These are phyloP conservation scores for Tardiomyces depauwii DNA, from an alignment of 1,139 yeast species.

Conservation along the genomic window DNA sequence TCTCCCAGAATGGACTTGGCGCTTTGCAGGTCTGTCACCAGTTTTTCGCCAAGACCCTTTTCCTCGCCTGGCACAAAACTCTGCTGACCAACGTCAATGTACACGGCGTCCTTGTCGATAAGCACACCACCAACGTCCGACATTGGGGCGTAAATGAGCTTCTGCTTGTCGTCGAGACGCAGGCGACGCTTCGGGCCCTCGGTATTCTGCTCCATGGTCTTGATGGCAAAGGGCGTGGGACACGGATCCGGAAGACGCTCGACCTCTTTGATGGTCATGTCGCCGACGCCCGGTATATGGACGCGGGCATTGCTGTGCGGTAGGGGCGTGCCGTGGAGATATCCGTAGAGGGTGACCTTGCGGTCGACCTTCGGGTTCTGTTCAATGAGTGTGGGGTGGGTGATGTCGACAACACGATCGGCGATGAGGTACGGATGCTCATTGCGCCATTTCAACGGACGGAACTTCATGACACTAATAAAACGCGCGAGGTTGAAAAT, in stretches of 20 bases:
- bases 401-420: slow-evolving; percentile 89
- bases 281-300: slow-evolving; percentile 96
- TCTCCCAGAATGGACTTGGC: slow-evolving; percentile 53
- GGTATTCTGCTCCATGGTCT: slow-evolving; percentile 62
- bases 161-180: slow-evolving; percentile 87
- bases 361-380: slow-evolving; percentile 77
- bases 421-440: slow-evolving; percentile 93
- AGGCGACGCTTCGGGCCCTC: slow-evolving; percentile 68
- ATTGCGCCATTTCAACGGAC: slow-evolving; percentile 97
- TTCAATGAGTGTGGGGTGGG: slow-evolving; percentile 79
- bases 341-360: slow-evolving; percentile 86
- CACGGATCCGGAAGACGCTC: slow-evolving; percentile 97
- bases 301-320: slow-evolving; percentile 63
- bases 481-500: slow-evolving; percentile 84
- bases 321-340: slow-evolving; percentile 87
- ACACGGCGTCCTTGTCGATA: slow-evolving; percentile 95
- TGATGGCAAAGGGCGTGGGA: slow-evolving; percentile 91
- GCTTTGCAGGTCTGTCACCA: slow-evolving; percentile 71
- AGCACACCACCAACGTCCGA: slow-evolving; percentile 97
- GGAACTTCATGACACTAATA: slow-evolving; percentile 92
- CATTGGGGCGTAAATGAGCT: slow-evolving; percentile 97
- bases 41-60: slow-evolving; percentile 67
- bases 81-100: slow-evolving; percentile 72
- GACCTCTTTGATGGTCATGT: slow-evolving; percentile 58
- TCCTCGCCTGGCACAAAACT: slow-evolving; percentile 58